Percentiles rank a stretch among this genome's conserved stretches.
phyloP scores from a whole-genome alignment of 768 basidiomycete species.

The Vishniacozyma victoriae region DNA sequence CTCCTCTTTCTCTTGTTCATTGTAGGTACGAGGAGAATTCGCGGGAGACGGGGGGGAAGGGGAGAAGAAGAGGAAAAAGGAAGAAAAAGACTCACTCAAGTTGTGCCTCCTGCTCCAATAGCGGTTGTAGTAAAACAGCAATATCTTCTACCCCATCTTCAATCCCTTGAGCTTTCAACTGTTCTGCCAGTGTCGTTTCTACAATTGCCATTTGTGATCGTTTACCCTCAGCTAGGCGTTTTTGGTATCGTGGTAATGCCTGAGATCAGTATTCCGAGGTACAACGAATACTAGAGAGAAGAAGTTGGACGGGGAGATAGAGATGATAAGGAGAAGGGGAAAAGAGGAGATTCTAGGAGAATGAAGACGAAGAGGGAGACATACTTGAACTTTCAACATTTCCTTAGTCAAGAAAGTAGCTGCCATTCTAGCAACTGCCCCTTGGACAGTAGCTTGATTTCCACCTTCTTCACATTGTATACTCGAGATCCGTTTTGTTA shows the following conservation, averaged over 20 bases:
- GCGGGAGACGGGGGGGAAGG: not conserved
- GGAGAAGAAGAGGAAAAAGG: not conserved
- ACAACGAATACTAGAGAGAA: too few species aligned
- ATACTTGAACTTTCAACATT: conserved; percentile 75
- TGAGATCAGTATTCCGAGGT: not conserved
- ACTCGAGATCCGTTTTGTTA: conserved; percentile 75
- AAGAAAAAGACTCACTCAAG: conserved; percentile 53
- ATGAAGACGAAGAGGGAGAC: not conserved
- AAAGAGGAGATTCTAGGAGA: too few species aligned
- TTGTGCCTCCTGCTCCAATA: conserved; percentile 89
- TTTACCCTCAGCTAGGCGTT: conserved; percentile 22
- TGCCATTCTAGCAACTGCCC: conserved; percentile 69
- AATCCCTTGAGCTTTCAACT: conserved; percentile 6
- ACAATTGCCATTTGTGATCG: conserved; percentile 18
- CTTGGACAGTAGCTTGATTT: conserved; percentile 77
- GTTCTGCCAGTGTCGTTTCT: conserved; percentile 25
- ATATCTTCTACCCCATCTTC: conserved; percentile 61
- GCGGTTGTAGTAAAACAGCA: conserved; percentile 70
- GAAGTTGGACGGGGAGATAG: too few species aligned
- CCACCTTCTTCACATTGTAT: conserved; percentile 60
- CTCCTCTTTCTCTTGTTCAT: not conserved
- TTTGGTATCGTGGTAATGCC: conserved; percentile 40
- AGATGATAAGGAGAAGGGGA: too few species aligned
- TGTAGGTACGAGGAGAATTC: not conserved
- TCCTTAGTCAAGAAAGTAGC: conserved; percentile 79